Conservation (phyloP, 148 eudicot genomes). For the Agrostemma githago region DNA sequence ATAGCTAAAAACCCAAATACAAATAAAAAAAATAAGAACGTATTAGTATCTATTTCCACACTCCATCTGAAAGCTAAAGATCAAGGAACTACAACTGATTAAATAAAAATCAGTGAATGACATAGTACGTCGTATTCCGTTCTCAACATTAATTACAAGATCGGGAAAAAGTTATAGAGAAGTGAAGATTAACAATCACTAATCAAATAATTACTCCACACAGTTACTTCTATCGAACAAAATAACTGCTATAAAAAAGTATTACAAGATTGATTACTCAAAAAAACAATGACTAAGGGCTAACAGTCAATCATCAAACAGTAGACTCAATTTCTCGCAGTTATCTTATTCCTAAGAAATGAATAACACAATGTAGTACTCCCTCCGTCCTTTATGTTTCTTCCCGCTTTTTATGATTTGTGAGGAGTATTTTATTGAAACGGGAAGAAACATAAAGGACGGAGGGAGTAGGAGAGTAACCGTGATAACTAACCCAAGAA, state of each 20-base stretch:
- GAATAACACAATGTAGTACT: not conserved
- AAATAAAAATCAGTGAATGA: too few species aligned
- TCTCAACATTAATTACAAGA: not conserved
- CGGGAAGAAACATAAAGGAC: too few species aligned
- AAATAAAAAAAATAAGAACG: not conserved
- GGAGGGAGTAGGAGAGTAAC: too few species aligned
- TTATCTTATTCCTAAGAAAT: not conserved
- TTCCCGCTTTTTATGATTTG: too few species aligned
- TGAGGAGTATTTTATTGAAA: too few species aligned
- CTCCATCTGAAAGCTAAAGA: not conserved
- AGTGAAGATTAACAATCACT: not conserved
- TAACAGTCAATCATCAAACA: not conserved
- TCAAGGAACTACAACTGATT: too few species aligned
- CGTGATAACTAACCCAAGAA: not conserved
- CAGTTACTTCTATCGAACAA: not conserved
- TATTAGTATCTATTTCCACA: not conserved
- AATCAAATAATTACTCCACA: not conserved
- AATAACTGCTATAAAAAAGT: not conserved
- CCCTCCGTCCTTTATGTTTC: too few species aligned
- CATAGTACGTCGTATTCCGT: not conserved
- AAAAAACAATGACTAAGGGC: not conserved
- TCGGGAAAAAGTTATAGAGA: not conserved
- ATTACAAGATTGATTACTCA: not conserved
- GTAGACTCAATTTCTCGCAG: not conserved
- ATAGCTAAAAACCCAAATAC: not conserved